Evolutionary conservation across 495 filamentous ascomycete genomes (phyloP), one percentile per base, ranked within the genome.

Genomic region (Penicillium desertorum): DNA sequence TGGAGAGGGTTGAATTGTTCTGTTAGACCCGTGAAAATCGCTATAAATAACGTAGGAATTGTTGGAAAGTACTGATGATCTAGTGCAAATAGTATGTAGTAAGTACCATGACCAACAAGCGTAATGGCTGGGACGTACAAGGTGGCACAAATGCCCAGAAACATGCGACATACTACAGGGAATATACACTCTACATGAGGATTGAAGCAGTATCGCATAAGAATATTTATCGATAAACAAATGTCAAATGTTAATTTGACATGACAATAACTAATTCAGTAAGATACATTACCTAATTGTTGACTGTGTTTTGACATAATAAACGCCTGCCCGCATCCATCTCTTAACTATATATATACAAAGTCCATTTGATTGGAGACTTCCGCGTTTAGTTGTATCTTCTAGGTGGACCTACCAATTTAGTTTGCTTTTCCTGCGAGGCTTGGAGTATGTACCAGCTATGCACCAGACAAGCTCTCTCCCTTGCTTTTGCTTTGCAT

Each of bases 381-480:
- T 34, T 34, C 30, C 30, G 10, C 30, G 11, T 34, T 12, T 11
- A 34, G 30, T 34, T 2, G 27, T 29, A 8, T 29, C 9, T 9
- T 8, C 84, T 88, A 4, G 27, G 8, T 8, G 0, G 34, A 6
- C 5, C 34, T 16, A 12, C 34, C 5, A 36, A 36, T 36, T 36
- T 2, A 6, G 0, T 36, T 16, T 5, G 14, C 14, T 37, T 37
- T 37, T 16, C 7, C 34, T n/a, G 34, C 30, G 30, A 34, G 30
- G 4, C 12, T 36, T 16, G 12, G 4, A 36, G 34, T 12, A 5
- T 12, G 12, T 36, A 12, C 12, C 12, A 36, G 34, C 34, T 36
- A 36, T n/a, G 34, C 17, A 39, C 3, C 36, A n/a, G 17, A 17
- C 16, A 5, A 17, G 36, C n/a, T 39, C 36, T 39, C 16, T 17